Evolutionary conservation across 106 monocot genomes (phyloP).

Genomic region (Apostasia shenzhenica): DNA sequence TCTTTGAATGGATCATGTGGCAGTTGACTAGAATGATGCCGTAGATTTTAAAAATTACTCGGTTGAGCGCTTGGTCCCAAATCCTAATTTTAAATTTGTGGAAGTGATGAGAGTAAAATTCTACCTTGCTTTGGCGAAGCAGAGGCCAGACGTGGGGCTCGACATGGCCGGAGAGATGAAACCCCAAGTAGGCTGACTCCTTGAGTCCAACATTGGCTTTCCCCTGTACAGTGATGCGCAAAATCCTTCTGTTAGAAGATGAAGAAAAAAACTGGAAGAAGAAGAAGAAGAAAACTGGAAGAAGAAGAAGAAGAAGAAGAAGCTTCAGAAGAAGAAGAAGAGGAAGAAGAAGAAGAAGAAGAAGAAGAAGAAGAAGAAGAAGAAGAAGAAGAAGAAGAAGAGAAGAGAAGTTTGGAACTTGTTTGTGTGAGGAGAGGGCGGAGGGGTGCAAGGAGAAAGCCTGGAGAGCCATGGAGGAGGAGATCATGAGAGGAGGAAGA

Average conservation of each 20-base stretch:
- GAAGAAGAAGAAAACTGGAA: neutral
- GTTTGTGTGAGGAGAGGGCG: conserved; percentile 54
- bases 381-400: neutral
- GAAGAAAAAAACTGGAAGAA: neutral
- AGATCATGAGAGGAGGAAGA: neutral
- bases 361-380: neutral
- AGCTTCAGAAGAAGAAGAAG: neutral
- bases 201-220: conserved; percentile 33
- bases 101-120: neutral
- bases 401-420: conserved; percentile 25
- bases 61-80: no score
- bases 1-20: neutral
- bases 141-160: conserved; percentile 33
- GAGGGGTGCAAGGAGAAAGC: conserved; percentile 53
- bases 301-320: neutral
- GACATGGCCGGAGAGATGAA: conserved; percentile 30
- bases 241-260: neutral
- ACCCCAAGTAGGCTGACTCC: conserved; percentile 65
- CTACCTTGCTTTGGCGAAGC: conserved; percentile 27
- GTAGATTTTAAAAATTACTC: no score
- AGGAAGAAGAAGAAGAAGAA: neutral
- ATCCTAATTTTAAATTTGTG: neutral
- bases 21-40: no score
- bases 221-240: conserved; percentile 17
- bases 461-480: conserved; percentile 67